These are phyloP conservation scores for Colletotrichum destructivum DNA, from an alignment of 2,329 filamentous ascomycete species.

Conservation along the genomic window DNA sequence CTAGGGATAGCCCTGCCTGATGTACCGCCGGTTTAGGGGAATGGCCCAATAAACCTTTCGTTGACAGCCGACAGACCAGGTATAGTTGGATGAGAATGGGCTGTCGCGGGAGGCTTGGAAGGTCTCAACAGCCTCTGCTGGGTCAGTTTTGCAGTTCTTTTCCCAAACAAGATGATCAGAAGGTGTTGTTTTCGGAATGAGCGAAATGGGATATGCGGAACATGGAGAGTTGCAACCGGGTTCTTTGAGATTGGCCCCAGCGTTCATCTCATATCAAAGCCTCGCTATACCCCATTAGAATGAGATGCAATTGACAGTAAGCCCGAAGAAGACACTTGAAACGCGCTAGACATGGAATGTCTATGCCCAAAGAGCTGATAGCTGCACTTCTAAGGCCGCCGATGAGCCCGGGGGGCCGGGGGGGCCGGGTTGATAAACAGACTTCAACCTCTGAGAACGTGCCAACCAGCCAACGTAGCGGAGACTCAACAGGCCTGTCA, in stretches of 20 bases:
- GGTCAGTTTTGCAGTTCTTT: slow-evolving; percentile 32
- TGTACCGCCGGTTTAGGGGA: slow-evolving; percentile 18
- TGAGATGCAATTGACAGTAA: slow-evolving; percentile 29
- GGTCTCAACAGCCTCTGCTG: slow-evolving; percentile 27
- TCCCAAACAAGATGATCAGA: slow-evolving; percentile 40
- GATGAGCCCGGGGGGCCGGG: slow-evolving; percentile 33
- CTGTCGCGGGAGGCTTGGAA: slow-evolving; percentile 20
- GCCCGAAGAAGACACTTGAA: slow-evolving; percentile 41
- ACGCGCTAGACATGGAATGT: slow-evolving; percentile 41
- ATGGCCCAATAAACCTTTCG: slow-evolving; percentile 22
- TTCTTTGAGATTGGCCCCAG: slow-evolving; percentile 42
- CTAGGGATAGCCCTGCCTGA: slow-evolving; percentile 29
- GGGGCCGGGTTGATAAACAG: slow-evolving; percentile 28
- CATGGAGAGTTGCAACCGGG: slow-evolving; percentile 39
- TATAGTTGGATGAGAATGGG: slow-evolving; percentile 36
- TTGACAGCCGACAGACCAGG: slow-evolving; percentile 23
- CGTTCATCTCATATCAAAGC: slow-evolving; percentile 44
- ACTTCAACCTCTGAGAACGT: slow-evolving; percentile 29
- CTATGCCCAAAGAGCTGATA: slow-evolving; percentile 36
- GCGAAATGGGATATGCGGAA: slow-evolving; percentile 43
- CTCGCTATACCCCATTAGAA: slow-evolving; percentile 41
- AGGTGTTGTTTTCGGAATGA: slow-evolving; percentile 41
- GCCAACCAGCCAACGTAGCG: slow-evolving; percentile 38
- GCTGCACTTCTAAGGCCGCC: slow-evolving; percentile 40
- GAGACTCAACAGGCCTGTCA: slow-evolving; percentile 34